Conservation (phyloP, 352 stramenopile genomes). For the Pythium chondricola region DNA sequence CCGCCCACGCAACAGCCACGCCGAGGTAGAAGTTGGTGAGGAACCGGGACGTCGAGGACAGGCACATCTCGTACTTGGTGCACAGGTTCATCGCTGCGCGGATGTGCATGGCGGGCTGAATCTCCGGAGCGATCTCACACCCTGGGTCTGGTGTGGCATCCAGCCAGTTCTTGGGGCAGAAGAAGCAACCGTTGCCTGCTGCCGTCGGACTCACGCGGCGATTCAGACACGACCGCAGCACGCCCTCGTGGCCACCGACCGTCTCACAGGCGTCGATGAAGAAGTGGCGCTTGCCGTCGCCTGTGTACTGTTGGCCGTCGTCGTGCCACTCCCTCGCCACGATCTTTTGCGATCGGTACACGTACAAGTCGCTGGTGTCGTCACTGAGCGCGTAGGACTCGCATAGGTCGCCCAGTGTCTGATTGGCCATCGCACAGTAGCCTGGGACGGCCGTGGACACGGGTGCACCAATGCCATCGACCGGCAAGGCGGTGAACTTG, state of each 20-base stretch:
- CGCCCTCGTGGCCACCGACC: conserved; percentile 28
- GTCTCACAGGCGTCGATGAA: conserved; percentile 56
- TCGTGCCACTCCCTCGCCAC: conserved; percentile 6
- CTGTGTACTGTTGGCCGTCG: conserved; percentile 2
- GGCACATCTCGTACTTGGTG: conserved; percentile 29
- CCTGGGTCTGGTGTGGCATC: background rate
- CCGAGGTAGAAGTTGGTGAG: conserved; percentile 29
- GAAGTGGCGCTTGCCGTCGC: conserved; percentile 27
- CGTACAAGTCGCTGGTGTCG: conserved; percentile 20
- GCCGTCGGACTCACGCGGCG: conserved; percentile 6
- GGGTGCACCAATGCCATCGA: conserved; percentile 1
- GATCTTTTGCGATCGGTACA: conserved; percentile 35
- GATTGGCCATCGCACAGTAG: conserved; percentile 47
- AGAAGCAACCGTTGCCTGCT: conserved; percentile 28
- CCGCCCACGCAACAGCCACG: conserved; percentile 27
- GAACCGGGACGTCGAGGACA: conserved; percentile 16
- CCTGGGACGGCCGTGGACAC: conserved; percentile 13
- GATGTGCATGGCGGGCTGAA: conserved; percentile 29
- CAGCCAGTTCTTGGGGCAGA: conserved; percentile 35
- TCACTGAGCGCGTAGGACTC: conserved; percentile 39
- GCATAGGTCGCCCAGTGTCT: conserved; percentile 42
- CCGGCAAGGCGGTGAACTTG: conserved; percentile 7
- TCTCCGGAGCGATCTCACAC: conserved; percentile 19
- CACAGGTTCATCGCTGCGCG: conserved; percentile 50
- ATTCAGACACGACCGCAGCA: conserved; percentile 44